phyloP scores from a whole-genome alignment of 495 filamentous ascomycete genomes.

The Tuber melanosporum region DNA sequence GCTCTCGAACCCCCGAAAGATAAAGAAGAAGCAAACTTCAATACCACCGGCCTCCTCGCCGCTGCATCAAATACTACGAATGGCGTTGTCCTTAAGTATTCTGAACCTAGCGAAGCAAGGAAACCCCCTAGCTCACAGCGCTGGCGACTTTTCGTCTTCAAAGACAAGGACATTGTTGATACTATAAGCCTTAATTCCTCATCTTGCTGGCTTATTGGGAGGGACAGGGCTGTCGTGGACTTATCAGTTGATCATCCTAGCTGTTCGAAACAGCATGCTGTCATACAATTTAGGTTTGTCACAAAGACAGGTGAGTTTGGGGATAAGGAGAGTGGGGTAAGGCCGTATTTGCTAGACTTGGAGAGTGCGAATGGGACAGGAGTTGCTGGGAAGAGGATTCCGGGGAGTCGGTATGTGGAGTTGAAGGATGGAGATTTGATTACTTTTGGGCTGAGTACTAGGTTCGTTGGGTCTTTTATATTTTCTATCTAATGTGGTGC shows the following conservation, averaged over 20 bases:
- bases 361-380: constrained; percentile 88
- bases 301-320: constrained; percentile 80
- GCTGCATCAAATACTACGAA: constrained; percentile 78
- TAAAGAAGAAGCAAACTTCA: constrained; percentile 85
- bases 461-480: constrained; percentile 40
- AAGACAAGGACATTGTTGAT: constrained; percentile 68
- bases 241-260: constrained; percentile 82
- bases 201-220: constrained; percentile 84
- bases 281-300: constrained; percentile 82
- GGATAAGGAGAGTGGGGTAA: constrained; percentile 71
- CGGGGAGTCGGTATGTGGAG: constrained; percentile 74
- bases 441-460: constrained; percentile 75
- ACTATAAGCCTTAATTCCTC: constrained; percentile 67
- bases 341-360: constrained; percentile 85
- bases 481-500: neutral
- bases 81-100: constrained; percentile 81
- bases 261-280: constrained; percentile 89
- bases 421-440: constrained; percentile 81
- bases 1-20: constrained; percentile 45
- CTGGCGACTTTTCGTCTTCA: constrained; percentile 94
- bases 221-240: constrained; percentile 74
- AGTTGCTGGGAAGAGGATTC: constrained; percentile 68
- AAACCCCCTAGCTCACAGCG: constrained; percentile 69
- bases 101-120: constrained; percentile 87
- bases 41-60: constrained; percentile 70